A percentile compares a stretch with the other conserved stretches of the same genome.
Evolutionary conservation across 768 basidiomycete species (phyloP).

Genomic region (Agaricus blazei): DNA sequence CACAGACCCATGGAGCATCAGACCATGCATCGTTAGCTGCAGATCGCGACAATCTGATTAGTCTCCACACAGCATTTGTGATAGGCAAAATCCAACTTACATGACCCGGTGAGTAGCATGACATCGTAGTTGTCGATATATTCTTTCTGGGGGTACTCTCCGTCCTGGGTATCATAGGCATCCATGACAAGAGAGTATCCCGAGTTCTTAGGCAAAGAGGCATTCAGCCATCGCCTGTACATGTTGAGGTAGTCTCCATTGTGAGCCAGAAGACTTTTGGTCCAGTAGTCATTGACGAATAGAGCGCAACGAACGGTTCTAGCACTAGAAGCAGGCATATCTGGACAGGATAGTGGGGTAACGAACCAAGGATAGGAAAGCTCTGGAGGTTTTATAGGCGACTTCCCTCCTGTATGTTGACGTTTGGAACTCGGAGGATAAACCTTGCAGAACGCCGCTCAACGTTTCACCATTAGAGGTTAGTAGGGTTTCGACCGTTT

Average conservation of each 20-base stretch:
- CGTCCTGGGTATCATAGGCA: constrained; percentile 55
- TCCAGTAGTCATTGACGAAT: constrained; percentile 59
- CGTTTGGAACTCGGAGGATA: too few species aligned
- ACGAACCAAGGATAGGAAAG: too few species aligned
- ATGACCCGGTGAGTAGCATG: constrained; percentile 78
- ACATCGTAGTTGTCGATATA: constrained; percentile 55
- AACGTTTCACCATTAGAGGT: too few species aligned
- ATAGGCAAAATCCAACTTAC: constrained; percentile 29
- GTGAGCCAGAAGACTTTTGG: constrained; percentile 31
- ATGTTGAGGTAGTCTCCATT: constrained; percentile 44
- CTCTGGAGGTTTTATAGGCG: too few species aligned
- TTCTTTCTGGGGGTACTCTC: constrained; percentile 55
- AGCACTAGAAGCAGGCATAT: not conserved
- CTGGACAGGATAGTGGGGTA: not conserved
- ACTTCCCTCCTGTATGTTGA: too few species aligned
- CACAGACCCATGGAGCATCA: constrained; percentile 69
- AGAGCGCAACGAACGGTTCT: constrained; percentile 30
- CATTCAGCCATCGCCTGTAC: constrained; percentile 40
- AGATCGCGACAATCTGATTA: not conserved
- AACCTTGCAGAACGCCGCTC: too few species aligned
- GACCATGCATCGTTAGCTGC: constrained; percentile 74
- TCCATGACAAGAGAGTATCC: constrained; percentile 46
- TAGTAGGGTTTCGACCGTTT: too few species aligned
- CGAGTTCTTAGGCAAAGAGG: constrained; percentile 18
- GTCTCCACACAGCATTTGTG: not conserved